Conservation (phyloP, 1,284 basidiomycete genomes). For the Phylloporus sp. region DNA sequence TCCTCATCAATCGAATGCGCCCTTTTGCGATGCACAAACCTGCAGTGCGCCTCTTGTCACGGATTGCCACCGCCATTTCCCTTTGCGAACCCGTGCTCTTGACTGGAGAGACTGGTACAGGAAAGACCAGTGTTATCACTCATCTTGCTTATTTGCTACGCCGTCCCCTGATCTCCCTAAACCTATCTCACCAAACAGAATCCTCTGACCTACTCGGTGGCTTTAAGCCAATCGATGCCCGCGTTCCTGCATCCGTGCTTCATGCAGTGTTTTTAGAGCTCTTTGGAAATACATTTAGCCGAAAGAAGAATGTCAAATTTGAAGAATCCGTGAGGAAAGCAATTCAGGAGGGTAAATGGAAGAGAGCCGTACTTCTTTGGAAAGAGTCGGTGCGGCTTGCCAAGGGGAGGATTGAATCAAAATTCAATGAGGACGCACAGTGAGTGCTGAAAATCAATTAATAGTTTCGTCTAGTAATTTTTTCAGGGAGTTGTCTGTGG, state of each 20-base stretch:
- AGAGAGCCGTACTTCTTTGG: slow-evolving; percentile 86
- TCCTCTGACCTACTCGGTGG: slow-evolving; percentile 94
- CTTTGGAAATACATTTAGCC: slow-evolving; percentile 90
- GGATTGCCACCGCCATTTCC: slow-evolving; percentile 80
- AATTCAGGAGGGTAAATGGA: slow-evolving; percentile 87
- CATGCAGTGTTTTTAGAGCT: slow-evolving; percentile 84
- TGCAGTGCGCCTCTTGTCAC: slow-evolving; percentile 82
- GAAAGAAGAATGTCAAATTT: slow-evolving; percentile 90
- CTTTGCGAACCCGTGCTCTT: slow-evolving; percentile 88
- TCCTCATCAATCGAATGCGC: slow-evolving; percentile 47
- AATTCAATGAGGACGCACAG: slow-evolving; percentile 48
- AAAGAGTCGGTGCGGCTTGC: slow-evolving; percentile 79
- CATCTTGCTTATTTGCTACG: slow-evolving; percentile 86
- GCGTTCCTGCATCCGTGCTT: slow-evolving; percentile 78
- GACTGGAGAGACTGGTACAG: slow-evolving; percentile 98
- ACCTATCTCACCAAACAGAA: slow-evolving; percentile 97
- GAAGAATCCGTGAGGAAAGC: slow-evolving; percentile 87
- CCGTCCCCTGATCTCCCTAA: slow-evolving; percentile 86
- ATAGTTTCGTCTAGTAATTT: slow-evolving; percentile 9
- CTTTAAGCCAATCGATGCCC: slow-evolving; percentile 92
- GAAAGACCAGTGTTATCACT: slow-evolving; percentile 94
- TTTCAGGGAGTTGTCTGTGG: slow-evolving; percentile 15
- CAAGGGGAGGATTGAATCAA: slow-evolving; percentile 64
- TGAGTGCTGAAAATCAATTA: slow-evolving; percentile 42
- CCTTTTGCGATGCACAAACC: slow-evolving; percentile 94